A percentile compares a stretch with the other conserved stretches of the same genome.
phyloP scores from a whole-genome alignment of 345 rosid genomes.

The Psidium friedrichsthalianum region DNA sequence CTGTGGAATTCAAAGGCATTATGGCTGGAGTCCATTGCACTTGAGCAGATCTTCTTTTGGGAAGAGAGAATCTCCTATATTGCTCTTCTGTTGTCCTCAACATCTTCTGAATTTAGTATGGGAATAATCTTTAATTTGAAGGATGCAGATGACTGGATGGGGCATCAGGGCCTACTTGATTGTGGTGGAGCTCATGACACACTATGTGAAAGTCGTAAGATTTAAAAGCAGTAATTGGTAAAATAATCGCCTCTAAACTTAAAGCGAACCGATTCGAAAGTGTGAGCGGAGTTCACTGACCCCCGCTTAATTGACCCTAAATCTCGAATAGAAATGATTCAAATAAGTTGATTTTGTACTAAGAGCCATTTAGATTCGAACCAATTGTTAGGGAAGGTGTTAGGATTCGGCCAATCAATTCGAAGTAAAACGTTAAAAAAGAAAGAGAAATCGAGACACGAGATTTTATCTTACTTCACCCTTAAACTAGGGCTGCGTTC shows the following conservation, averaged over 20 bases:
- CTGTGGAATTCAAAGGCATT: not conserved
- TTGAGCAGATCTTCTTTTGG: not conserved
- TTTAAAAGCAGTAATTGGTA: not conserved
- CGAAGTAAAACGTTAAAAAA: no score
- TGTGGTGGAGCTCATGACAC: not conserved
- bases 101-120: not conserved
- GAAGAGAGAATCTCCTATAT: not conserved
- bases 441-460: no score
- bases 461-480: no score
- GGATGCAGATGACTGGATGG: not conserved
- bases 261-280: not conserved
- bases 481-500: no score
- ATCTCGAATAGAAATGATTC: not conserved
- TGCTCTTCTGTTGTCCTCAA: not conserved
- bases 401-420: no score
- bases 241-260: not conserved
- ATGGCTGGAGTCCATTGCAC: not conserved
- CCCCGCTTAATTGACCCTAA: not conserved
- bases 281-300: not conserved
- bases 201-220: not conserved
- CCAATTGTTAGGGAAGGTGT: no score
- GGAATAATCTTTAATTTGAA: not conserved
- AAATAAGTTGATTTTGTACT: not conserved
- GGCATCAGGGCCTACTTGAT: not conserved
- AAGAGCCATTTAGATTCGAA: not conserved